phyloP scores from a whole-genome alignment of 805 yeast genomes.

The Diddensiella santjacobensis region DNA sequence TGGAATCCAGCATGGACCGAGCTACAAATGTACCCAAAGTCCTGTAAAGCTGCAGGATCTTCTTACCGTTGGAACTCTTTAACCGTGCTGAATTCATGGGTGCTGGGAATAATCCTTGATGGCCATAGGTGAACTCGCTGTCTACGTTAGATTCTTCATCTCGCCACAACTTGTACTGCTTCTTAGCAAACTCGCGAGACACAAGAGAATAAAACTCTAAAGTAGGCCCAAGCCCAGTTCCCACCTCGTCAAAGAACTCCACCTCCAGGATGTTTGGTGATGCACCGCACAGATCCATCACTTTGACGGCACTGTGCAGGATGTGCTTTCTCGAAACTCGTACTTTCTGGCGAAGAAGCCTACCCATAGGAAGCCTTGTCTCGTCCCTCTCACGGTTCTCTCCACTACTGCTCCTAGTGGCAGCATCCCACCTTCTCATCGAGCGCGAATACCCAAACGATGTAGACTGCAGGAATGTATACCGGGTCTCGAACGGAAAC shows the following conservation, averaged over 20 bases:
- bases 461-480: slow-evolving; percentile 75
- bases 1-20: slow-evolving; percentile 78
- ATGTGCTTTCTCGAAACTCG: slow-evolving; percentile 68
- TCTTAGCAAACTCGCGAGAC: slow-evolving; percentile 66
- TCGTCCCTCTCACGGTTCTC: slow-evolving; percentile 22
- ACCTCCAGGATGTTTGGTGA: slow-evolving; percentile 81
- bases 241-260: slow-evolving; percentile 85
- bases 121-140: slow-evolving; percentile 38
- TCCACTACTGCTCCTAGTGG: slow-evolving; percentile 39
- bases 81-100: slow-evolving; percentile 42
- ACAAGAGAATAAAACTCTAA: slow-evolving; percentile 84
- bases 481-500: slow-evolving; percentile 78
- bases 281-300: slow-evolving; percentile 69
- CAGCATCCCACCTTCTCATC: slow-evolving; percentile 67
- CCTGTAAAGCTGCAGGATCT: slow-evolving; percentile 51
- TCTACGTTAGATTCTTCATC: slow-evolving; percentile 25
- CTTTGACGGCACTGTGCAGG: slow-evolving; percentile 73
- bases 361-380: slow-evolving; percentile 46
- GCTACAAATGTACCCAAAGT: slow-evolving; percentile 82
- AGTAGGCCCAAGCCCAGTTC: slow-evolving; percentile 97
- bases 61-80: slow-evolving; percentile 37
- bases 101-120: slow-evolving; percentile 67
- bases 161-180: slow-evolving; percentile 68
- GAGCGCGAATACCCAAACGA: slow-evolving; percentile 87
- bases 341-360: slow-evolving; percentile 74